Evolutionary conservation across 257 asterid species (phyloP).

Genomic region (Plectranthus barbatus): DNA sequence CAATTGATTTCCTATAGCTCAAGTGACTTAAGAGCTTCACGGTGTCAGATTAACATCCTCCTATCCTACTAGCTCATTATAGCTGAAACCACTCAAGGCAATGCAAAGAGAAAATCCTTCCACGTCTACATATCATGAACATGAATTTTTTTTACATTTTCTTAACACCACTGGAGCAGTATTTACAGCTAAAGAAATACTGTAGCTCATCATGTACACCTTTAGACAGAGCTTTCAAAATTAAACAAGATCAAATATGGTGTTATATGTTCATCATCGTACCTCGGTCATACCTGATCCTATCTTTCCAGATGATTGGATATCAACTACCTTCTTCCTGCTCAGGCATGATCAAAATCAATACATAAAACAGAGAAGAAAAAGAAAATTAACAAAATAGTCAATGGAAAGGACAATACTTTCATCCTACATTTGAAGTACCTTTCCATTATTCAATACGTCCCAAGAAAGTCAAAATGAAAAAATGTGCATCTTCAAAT

Average conservation of each 20-base stretch:
- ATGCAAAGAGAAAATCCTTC: background rate
- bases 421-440: background rate
- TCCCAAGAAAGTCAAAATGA: background rate
- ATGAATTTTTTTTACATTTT: background rate
- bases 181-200: background rate
- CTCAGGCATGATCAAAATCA: slow-evolving; percentile 1
- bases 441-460: background rate
- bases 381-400: background rate
- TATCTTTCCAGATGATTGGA: slow-evolving; percentile 54
- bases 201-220: background rate
- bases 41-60: background rate
- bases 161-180: background rate
- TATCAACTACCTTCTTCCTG: slow-evolving; percentile 51
- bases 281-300: slow-evolving; percentile 76
- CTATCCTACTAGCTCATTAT: background rate
- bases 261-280: slow-evolving; percentile 3
- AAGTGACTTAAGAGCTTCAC: background rate
- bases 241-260: background rate
- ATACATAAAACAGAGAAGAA: background rate
- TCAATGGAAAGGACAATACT: background rate
- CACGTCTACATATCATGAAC: background rate
- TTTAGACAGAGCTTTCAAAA: background rate
- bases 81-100: background rate
- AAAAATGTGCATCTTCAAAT: background rate
- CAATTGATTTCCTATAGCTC: background rate